Base-by-base conservation (phyloP, 257 asterid genomes). In the Penstemon davidsonii region DNA sequence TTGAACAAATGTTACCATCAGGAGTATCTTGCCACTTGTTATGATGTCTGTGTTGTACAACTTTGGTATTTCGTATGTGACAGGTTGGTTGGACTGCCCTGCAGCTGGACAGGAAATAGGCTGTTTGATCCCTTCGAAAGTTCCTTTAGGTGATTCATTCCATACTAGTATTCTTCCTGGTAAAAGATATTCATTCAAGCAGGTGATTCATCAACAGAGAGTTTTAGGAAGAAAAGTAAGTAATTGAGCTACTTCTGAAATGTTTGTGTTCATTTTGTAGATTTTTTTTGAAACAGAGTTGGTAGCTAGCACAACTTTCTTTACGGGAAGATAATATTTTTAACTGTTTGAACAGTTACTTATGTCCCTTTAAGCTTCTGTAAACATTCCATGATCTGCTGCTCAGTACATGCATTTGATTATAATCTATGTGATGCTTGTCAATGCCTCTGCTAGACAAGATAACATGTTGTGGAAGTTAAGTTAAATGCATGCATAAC, bases 81-180 rank as follows among this genome's bases (percentile, higher is more conserved):
- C 83, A 94, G 99, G 99, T 71, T 94, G 99, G 99, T 76, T 94
- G 84, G 96, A 94, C 45, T 94, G 98, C 76, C 96, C 97, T 46
- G 77, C 89, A 25, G 62, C 39, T 76, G 98, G 99, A 63, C 86
- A 85, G 68, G 98, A 94, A 75, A 80, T 87, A 72, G 79, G 85
- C 45, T 69, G 78, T 70, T 75, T 94, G 76, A 81, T 94, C 78
- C 99, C 99, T 73, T 94, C 99, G 68, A 94, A 94, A 75, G 99
- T 91, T 66, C 99, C 99, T 39, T 70, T 94, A 73, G 95, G 86
- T 53, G 99, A 94, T 81, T 51, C 89, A 45, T 94, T 85, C 81
- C 88, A 88, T 74, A 95, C 82, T 54, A 66, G 68, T 69, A 68
- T 91, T 73, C 69, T 41, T 67, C 99, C 96, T 45, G 98, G 99